Evolutionary conservation across 164 flowering plant species (phyloP), one percentile per base, ranked within the genome.

Genomic region (Paratinospora sagittata): DNA sequence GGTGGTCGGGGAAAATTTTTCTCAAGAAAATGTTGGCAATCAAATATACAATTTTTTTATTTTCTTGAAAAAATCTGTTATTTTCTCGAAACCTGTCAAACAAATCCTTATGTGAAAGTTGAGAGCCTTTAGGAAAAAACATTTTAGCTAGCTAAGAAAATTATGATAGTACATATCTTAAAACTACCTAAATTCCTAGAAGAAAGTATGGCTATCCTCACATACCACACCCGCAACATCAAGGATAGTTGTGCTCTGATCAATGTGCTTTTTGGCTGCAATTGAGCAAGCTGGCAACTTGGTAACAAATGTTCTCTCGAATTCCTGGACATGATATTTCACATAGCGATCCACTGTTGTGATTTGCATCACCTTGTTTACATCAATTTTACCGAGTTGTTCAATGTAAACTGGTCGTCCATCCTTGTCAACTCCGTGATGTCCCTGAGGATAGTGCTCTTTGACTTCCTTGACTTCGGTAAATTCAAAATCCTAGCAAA

Each of bases 221-320:
- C 91, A 33, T 88, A 95, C 98, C 96, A 95, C 97, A 80, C 98
- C 98, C 79, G 90, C 91, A 27, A 95, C 98, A 80, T 95, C 98
- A 70, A 95, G 78, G 63, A 95, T 92, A 24, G 97, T 90, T 45
- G 98, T 95, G 83, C 97, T 95, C 72, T 88, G 90, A 72, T 90
- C 97, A 72, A 89, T 88, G 74, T 92, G 97, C 64, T 81, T 89
- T 67, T 86, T 85, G 21, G 93, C 92, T 17, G 97, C 89, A 78
- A 92, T 83, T 23, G 96, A 86, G 65, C 97, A 91, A 8, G 97
- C 97, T 13, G 98, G 97, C 70, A 92, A 91, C 82, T 95, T 95
- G 52, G 70, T 69, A 13, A 37, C 75, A 67, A 95, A 92, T 65
- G 88, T 90, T 80, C 85, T 92, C 85, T 95, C 97, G 66, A 95